Evolutionary conservation across 2,329 filamentous ascomycete species (phyloP), one percentile per base, ranked within the genome.

Genomic region (Scorias spongiosa): DNA sequence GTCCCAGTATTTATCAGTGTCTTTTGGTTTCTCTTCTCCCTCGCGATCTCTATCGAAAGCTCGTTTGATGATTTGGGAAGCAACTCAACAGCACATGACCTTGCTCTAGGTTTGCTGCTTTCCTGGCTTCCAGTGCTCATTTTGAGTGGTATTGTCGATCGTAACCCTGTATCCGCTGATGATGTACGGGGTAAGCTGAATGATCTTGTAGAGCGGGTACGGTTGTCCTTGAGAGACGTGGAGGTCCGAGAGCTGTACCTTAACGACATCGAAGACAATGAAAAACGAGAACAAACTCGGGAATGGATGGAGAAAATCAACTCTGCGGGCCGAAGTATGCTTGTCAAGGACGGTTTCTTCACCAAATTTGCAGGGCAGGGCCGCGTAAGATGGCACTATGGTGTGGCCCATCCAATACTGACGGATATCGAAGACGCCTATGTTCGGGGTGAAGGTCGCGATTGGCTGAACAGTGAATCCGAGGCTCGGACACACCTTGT

Each of bases 51-150:
- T 1, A 61, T 65, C 11, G 55, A 64, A 48, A 50, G 55, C 6
- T 59, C 63, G 0, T 64, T 65, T 34, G 56, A 51, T 2, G 48
- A 55, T 5, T 41, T 65, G 0, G 66, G 66, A 1, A 48, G 60
- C 10, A 66, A 66, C 30, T 55, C 62, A 2, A 64, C 61, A 1
- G 65, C 67, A 0, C 66, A 70, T 41, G 63, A 67, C 43, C 57
- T 70, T 0, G 63, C 66, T 1, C 48, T 71, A 0, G 68, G 68
- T 2, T 51, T 67, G 29, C 43, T 70, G 4, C 55, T 69, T 3
- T 59, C 63, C 5, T 71, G 67, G 68, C 57, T 71, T 2, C 67
- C 67, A 0, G 54, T 69, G 7, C 49, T 70, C 6, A 64, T 70
- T 29, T 53, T 67, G 32, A 59, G 62, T 34, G 63, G 60, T 1